Base-by-base conservation (phyloP, 495 filamentous ascomycete species). In the Rhypophila decipiens region DNA sequence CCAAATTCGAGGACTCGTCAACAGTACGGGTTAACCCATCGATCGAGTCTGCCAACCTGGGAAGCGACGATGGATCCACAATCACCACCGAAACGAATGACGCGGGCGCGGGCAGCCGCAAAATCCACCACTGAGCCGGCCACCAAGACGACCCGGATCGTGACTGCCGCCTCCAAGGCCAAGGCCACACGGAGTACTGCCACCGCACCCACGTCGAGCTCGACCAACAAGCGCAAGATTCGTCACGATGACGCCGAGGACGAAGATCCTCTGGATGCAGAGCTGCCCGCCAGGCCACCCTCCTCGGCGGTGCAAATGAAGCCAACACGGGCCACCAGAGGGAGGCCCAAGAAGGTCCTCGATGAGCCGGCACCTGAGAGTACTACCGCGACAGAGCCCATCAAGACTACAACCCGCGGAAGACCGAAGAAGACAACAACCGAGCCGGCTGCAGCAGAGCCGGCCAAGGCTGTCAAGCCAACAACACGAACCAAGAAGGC, bases 31-130 rank as follows among this genome's bases (percentile, higher is more conserved):
- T n/a, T n/a, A n/a, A n/a, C n/a, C n/a, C n/a, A n/a, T n/a, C n/a
- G n/a, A n/a, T n/a, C n/a, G n/a, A n/a, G n/a, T n/a, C 18, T 9
- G 5, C 17, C 24, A 23, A 40, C 15, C 40, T 20, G 31, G 31
- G 33, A 40, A 48, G 21, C 21, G 33, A 60, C 27, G 41, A 72
- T 72, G 67, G 68, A 68, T 42, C 66, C 71, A 48, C 70, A 71
- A 58, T 74, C 70, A 23, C 76, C 70, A 48, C 78, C 77, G 23
- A 79, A 81, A 57, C 75, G 80, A 43, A 70, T 79, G 47, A 83
- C 79, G 44, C 72, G 80, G 49, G 75, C 78, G 38, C 67, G 78
- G 50, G 76, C 74, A 42, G 75, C 78, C 42, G 72, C 70, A 39
- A 74, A 71, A 51, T 65, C 59, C 41, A 59, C 53, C 42, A n/a